Evolutionary conservation across 305 asterid species (phyloP).

Genomic region (Solanum hybrid): DNA sequence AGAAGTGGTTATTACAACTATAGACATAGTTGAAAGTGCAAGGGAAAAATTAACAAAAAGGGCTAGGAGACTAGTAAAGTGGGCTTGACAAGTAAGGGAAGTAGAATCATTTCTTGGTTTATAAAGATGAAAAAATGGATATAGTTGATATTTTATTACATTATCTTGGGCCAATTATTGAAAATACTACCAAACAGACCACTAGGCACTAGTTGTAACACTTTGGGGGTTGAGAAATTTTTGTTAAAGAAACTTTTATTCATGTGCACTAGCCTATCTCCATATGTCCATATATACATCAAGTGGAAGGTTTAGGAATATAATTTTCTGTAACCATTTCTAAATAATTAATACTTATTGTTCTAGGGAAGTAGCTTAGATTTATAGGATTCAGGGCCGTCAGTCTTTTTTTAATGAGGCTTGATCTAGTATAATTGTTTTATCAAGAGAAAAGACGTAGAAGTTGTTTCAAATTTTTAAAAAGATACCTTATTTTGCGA

Average conservation of each 20-base stretch:
- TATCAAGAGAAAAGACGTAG: neutral
- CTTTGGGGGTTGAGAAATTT: neutral
- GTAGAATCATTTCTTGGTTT: neutral
- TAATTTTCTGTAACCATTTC: neutral
- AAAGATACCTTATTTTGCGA: neutral
- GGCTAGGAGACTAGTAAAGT: neutral
- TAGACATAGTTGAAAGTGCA: neutral
- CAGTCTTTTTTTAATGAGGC: neutral
- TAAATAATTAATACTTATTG: neutral
- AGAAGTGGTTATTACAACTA: neutral
- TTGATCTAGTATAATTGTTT: neutral
- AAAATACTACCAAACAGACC: neutral
- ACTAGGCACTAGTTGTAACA: neutral
- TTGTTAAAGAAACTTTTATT: neutral
- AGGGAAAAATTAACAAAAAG: neutral
- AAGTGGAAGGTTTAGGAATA: neutral
- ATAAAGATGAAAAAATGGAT: neutral
- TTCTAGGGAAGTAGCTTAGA: neutral
- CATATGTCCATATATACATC: neutral
- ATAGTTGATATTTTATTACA: neutral
- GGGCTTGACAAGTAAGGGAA: neutral
- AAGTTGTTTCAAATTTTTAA: too few relatives aligned
- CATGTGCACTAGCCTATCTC: neutral
- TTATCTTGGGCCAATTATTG: neutral
- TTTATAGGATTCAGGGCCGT: neutral